Evolutionary conservation across 257 asterid species (phyloP).

Genomic region (Nicotiana benthamiana): DNA sequence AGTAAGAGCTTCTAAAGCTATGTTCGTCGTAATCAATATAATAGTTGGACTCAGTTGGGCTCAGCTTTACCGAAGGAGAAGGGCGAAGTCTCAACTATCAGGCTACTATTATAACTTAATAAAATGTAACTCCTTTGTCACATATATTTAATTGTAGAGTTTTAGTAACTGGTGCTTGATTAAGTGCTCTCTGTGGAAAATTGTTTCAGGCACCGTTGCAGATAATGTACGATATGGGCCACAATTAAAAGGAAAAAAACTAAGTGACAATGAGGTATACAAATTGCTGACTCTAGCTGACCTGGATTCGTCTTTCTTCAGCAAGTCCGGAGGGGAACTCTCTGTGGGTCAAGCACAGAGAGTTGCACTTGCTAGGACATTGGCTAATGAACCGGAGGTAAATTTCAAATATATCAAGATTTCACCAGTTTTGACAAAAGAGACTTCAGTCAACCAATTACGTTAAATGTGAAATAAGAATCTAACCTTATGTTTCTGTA

Average conservation of each 20-base stretch:
- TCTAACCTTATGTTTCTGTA: neutral
- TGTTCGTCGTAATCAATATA: too few relatives aligned
- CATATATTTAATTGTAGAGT: neutral
- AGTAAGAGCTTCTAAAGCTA: too few relatives aligned
- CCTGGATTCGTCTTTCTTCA: slow-evolving; percentile 53
- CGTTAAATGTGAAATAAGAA: neutral
- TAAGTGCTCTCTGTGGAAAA: neutral
- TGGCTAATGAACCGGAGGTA: slow-evolving; percentile 80
- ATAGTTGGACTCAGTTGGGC: too few relatives aligned
- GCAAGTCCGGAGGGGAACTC: slow-evolving; percentile 50
- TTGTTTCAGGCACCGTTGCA: slow-evolving; percentile 53
- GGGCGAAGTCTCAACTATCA: too few relatives aligned
- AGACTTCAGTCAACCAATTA: neutral
- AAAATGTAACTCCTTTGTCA: neutral
- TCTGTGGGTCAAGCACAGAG: slow-evolving; percentile 89
- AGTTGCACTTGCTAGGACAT: slow-evolving; percentile 75
- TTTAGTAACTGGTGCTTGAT: neutral
- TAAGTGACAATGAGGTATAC: slow-evolving; percentile 46
- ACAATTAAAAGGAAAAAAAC: slow-evolving; percentile 41
- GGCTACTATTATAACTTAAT: too few relatives aligned
- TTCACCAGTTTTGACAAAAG: neutral
- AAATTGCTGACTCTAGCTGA: slow-evolving; percentile 65
- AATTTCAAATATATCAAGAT: neutral
- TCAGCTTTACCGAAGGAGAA: too few relatives aligned
- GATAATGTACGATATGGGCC: slow-evolving; percentile 78